Evolutionary conservation across 2,329 filamentous ascomycete species (phyloP), one percentile per base, ranked within the genome.

Genomic region (Ciborinia camelliae): DNA sequence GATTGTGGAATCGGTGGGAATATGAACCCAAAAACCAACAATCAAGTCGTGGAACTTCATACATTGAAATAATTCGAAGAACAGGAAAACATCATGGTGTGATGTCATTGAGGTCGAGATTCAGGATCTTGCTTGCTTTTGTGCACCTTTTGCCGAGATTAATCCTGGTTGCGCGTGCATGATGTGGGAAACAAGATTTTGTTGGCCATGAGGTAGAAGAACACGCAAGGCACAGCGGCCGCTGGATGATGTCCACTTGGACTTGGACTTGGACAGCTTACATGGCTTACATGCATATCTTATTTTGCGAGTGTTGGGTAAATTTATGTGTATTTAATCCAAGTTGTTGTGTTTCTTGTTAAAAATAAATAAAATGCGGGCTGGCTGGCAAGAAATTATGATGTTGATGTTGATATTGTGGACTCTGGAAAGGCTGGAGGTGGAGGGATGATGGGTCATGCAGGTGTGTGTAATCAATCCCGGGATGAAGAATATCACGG

Each of bases 141-240:
- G 26, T 39, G 37, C 61, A 35, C 30, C 39, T 45, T 55, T 47
- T 58, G 55, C 28, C 41, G 55, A 58, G 55, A 14, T 47, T 47
- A 47, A 58, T 58, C 55, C 55, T 58, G 55, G 41, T 58, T 58
- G 23, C 43, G 41, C 55, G 23, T 58, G 55, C n/a, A n/a, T n/a
- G n/a, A n/a, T 47, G 28, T 58, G 30, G 28, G 55, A 63, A 63
- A 63, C 61, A 63, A 63, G 61, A 63, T 63, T 63, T 63, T 58
- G 26, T 28, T n/a, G 30, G 39, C n/a, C n/a, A 53, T 28, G 50
- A 26, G 39, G 50, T 32, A 55, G 47, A 20, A 39, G 50, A 54
- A 62, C 60, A 52, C 48, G 59, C 59, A 62, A 62, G 28, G 48
- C 48, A 53, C 45, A 30, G 53, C 58, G 58, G 45, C 57, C 28